These are phyloP conservation scores for Aspergillus transmontanensis DNA, from an alignment of 2,329 filamentous ascomycete species.

Conservation along the genomic window DNA sequence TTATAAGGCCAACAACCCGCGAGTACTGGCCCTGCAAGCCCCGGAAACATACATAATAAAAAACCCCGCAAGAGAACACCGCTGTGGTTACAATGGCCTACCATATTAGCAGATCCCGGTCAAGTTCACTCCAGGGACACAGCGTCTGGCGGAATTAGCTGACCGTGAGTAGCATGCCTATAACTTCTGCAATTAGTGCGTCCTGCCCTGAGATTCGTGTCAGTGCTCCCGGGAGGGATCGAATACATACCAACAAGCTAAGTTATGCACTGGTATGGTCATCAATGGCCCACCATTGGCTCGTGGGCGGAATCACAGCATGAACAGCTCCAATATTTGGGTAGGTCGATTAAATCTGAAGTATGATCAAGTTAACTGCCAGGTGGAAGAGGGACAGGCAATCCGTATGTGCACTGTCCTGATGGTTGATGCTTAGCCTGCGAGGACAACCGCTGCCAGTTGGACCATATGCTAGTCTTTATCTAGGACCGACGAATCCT, in stretches of 20 bases:
- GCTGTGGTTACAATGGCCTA: too few relatives aligned
- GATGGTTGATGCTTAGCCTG: neutral
- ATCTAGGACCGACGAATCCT: neutral
- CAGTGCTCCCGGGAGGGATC: neutral
- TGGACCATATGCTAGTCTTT: neutral
- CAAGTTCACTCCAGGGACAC: neutral
- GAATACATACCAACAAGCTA: neutral
- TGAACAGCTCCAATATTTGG: neutral
- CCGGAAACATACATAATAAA: neutral
- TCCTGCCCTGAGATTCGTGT: neutral
- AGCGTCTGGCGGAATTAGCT: neutral
- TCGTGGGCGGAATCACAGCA: neutral
- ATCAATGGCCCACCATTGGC: neutral
- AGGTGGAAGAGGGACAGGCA: neutral
- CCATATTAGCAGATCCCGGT: too few relatives aligned
- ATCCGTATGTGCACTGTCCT: neutral
- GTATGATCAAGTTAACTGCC: neutral
- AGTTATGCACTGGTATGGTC: neutral
- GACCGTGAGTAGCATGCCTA: neutral
- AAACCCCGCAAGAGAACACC: neutral
- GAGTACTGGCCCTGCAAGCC: neutral
- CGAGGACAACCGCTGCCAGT: neutral
- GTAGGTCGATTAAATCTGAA: neutral
- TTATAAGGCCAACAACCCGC: neutral
- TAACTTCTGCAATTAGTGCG: neutral